Percentiles rank a stretch among this genome's conserved stretches.
phyloP scores from a whole-genome alignment of 1,139 yeast genomes.

The Debaryomyces udenii region DNA sequence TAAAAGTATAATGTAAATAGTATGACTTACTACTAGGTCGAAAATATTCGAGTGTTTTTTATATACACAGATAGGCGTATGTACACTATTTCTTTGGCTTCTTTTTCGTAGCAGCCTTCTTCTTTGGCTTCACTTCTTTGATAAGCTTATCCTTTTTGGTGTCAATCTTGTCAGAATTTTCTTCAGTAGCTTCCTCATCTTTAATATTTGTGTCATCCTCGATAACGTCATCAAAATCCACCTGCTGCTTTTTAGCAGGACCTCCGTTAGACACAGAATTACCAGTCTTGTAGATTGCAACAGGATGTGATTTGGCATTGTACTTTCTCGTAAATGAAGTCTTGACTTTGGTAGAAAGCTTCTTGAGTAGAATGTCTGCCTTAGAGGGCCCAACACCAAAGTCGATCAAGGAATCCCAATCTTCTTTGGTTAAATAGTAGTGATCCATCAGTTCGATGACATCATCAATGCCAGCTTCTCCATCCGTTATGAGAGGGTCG shows the following conservation, averaged over 20 bases:
- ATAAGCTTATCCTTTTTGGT: conserved; percentile 48
- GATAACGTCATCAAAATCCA: conserved; percentile 63
- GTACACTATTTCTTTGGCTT: conserved; percentile 17
- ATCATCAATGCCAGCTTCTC: conserved; percentile 63
- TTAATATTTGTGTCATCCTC: conserved; percentile 54
- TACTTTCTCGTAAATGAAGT: conserved; percentile 85
- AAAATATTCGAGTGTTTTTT: too few relatives aligned
- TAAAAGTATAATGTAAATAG: too few relatives aligned
- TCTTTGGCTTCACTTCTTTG: conserved; percentile 38
- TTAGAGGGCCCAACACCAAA: conserved; percentile 70
- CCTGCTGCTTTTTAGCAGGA: conserved; percentile 42
- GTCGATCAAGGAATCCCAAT: conserved; percentile 87
- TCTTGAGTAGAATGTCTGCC: conserved; percentile 51
- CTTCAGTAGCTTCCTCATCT: conserved; percentile 33
- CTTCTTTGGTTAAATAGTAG: conserved; percentile 84
- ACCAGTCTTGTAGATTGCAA: conserved; percentile 77
- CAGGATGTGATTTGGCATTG: conserved; percentile 76
- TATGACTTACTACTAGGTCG: too few relatives aligned
- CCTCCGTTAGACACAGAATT: conserved; percentile 48
- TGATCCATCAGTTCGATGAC: conserved; percentile 76
- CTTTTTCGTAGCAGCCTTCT: conserved; percentile 18
- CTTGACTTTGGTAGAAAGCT: conserved; percentile 74
- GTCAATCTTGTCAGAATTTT: conserved; percentile 35
- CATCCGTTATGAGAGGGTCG: conserved; percentile 54
- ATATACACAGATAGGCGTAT: not conserved